These are phyloP conservation scores for Capronia epimyces DNA, from an alignment of 2,329 filamentous ascomycete genomes.

Conservation along the genomic window DNA sequence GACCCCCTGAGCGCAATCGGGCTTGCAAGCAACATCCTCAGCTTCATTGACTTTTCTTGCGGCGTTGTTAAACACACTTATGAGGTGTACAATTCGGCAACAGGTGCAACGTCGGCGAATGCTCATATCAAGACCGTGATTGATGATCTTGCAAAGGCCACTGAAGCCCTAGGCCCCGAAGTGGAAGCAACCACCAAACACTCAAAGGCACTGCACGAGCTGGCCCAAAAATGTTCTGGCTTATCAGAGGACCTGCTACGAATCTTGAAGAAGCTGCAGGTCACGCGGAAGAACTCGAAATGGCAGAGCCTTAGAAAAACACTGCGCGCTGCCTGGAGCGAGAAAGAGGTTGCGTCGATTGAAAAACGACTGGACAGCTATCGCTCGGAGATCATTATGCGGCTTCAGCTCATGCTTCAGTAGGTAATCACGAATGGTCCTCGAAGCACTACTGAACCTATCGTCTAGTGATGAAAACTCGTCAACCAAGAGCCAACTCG, in stretches of 20 bases:
- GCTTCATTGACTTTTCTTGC: neutral
- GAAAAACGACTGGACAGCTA: neutral
- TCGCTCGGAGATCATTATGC: neutral
- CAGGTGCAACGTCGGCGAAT: neutral
- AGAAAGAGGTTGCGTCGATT: neutral
- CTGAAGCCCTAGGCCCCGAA: neutral
- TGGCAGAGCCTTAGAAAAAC: neutral
- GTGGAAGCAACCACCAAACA: neutral
- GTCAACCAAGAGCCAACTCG: neutral
- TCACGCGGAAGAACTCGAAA: neutral
- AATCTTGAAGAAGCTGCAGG: neutral
- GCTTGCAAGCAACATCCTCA: slow-evolving; percentile 1
- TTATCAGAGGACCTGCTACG: neutral
- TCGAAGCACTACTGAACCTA: neutral
- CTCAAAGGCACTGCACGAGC: neutral
- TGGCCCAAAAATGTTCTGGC: neutral
- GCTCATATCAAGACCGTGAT: neutral
- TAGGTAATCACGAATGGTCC: neutral
- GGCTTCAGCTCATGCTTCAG: neutral
- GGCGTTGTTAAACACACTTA: neutral
- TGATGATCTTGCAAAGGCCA: neutral
- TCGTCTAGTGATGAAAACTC: neutral
- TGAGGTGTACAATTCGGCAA: neutral
- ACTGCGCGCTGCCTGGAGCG: neutral
- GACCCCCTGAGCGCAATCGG: neutral